Base-by-base conservation (phyloP, 768 basidiomycete species). In the Lactarius quietus region DNA sequence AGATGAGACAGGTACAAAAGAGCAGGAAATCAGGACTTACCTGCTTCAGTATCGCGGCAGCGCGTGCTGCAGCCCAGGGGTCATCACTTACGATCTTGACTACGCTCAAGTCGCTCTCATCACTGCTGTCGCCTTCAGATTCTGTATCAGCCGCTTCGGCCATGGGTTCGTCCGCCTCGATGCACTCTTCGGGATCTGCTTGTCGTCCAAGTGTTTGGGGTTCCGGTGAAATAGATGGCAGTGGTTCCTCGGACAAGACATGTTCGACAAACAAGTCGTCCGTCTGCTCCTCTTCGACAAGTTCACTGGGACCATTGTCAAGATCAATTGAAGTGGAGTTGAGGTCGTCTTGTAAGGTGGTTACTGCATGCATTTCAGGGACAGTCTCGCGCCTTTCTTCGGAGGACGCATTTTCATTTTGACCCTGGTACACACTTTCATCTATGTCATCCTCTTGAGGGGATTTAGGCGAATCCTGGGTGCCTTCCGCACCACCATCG, bases 1-100 rank as follows among this genome's bases (percentile, higher is more conserved):
- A 59, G 3, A 23, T 15, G 6, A 60, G n/a, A 15, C 33, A 43
- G 31, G 10, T 10, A 23, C 23, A 20, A 20, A 15, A 35, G 18
- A 2, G 23, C 28, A 31, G 18, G n/a, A 3, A n/a, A 3, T 23
- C 7, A 28, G 1, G 15, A 74, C 85, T n/a, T 57, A 92, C 93
- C 81, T 92, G 83, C 75, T 90, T 93, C 70, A 97, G 79, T 64
- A 97, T 95, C 0, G 95, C 95, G 38, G 92, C 94, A n/a, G 94
- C 95, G 56, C 92, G 79, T 2, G 94, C 95, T 54, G 95, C 95
- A 20, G 92, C 92, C 64, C 82, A 81, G 2, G 95, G 91, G 74
- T 96, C 91, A 26, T 85, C 84, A 64, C 91, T 93, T 3, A 87
- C 87, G 66, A 96, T 90, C 77, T 91, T 89, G 68, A 97, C 86